phyloP scores from a whole-genome alignment of 768 basidiomycete species.

The Sarcomyxa edulis region DNA sequence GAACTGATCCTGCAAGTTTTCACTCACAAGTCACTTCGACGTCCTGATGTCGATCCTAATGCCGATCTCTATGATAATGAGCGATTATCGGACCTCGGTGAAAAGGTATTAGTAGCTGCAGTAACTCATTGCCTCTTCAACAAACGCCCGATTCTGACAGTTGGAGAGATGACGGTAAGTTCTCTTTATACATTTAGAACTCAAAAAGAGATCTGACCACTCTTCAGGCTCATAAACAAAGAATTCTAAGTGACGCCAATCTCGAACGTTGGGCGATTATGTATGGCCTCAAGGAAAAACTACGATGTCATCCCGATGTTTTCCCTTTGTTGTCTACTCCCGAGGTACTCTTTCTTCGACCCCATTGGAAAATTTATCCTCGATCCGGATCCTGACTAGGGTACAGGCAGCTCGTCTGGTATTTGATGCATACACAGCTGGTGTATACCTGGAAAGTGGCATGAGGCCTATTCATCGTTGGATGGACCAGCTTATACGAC shows the following conservation, averaged over 20 bases:
- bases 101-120: slow-evolving; percentile 37
- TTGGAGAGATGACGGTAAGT: slow-evolving; percentile 48
- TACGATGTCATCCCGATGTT: slow-evolving; percentile 40
- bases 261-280: slow-evolving; percentile 42
- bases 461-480: slow-evolving; percentile 47
- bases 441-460: slow-evolving; percentile 52
- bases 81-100: slow-evolving; percentile 48
- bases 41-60: slow-evolving; percentile 26
- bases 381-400: slow-evolving; percentile 10
- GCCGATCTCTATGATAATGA: slow-evolving; percentile 48
- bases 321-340: slow-evolving; percentile 26
- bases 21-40: slow-evolving; percentile 62
- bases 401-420: slow-evolving; percentile 49
- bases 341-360: slow-evolving; percentile 29
- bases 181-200: neutral
- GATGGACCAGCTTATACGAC: slow-evolving; percentile 40
- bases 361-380: slow-evolving; percentile 3
- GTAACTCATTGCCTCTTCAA: slow-evolving; percentile 43
- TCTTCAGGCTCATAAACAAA: slow-evolving; percentile 23
- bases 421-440: slow-evolving; percentile 67
- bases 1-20: slow-evolving; percentile 63
- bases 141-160: slow-evolving; percentile 44
- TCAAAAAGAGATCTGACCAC: slow-evolving; percentile 1
- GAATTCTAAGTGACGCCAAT: slow-evolving; percentile 34
- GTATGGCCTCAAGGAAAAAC: slow-evolving; percentile 43